These are phyloP conservation scores for Pyricularia pennisetigena DNA, from an alignment of 2,329 filamentous ascomycete species.

Conservation along the genomic window DNA sequence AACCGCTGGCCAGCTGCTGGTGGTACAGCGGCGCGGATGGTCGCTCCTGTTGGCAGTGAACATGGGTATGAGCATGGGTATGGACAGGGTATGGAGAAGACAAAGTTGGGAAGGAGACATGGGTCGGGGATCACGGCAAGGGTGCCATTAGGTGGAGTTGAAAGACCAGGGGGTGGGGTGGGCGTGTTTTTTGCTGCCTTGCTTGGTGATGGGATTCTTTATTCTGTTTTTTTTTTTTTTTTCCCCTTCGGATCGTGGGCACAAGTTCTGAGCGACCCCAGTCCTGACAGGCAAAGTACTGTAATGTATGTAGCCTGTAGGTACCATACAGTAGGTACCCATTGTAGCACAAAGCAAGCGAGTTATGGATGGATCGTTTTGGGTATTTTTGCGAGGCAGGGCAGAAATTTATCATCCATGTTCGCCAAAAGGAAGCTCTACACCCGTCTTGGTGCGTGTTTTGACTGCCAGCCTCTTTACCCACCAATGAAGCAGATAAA, in stretches of 20 bases:
- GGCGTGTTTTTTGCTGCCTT: not conserved
- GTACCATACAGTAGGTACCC: not conserved
- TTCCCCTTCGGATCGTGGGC: not conserved
- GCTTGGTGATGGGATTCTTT: not conserved
- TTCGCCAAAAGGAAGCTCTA: not conserved
- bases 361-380: not conserved
- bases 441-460: not conserved
- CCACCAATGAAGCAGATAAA: not conserved
- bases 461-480: not conserved
- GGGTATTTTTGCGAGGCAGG: not conserved
- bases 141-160: not conserved
- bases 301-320: not conserved
- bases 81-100: not conserved
- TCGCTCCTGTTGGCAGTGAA: not conserved
- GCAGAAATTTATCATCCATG: not conserved
- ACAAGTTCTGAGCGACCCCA: not conserved
- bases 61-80: not conserved
- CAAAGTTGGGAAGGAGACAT: not conserved
- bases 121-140: not conserved
- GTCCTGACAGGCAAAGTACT: not conserved
- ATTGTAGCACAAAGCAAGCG: not conserved
- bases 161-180: not conserved
- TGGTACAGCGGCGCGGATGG: not conserved
- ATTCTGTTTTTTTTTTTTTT: not conserved
- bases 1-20: not conserved